Evolutionary conservation across 768 basidiomycete species (phyloP).

Genomic region (Panaeolus cyanescens): DNA sequence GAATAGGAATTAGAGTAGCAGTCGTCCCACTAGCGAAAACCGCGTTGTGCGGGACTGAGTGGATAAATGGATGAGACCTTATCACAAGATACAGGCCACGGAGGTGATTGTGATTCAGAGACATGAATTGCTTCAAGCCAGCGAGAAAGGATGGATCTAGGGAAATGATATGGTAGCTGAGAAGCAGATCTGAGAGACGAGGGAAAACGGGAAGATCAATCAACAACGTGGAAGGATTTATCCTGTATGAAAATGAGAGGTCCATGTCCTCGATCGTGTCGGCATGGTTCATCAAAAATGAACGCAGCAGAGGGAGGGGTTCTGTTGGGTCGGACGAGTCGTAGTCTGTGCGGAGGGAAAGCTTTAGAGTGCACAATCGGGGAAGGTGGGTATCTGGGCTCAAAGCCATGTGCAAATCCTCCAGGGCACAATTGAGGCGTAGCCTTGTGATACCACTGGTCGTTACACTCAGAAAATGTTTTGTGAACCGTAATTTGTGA

Average conservation of each 20-base stretch:
- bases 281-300: neutral
- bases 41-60: neutral
- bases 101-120: neutral
- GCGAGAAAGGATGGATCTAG: neutral
- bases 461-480: neutral
- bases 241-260: neutral
- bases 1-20: neutral
- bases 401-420: neutral
- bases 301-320: neutral
- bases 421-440: neutral
- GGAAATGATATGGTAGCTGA: neutral
- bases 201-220: neutral
- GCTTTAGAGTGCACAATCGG: neutral
- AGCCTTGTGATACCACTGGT: neutral
- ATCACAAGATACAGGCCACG: neutral
- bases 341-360: neutral
- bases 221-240: neutral
- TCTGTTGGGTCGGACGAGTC: neutral
- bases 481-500: neutral
- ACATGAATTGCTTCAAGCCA: neutral
- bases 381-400: neutral
- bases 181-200: neutral
- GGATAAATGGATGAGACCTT: neutral
- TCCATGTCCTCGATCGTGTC: neutral
- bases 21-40: neutral